Conservation (phyloP, 805 yeast species). For the Lipomyces spencermartinsiae region DNA sequence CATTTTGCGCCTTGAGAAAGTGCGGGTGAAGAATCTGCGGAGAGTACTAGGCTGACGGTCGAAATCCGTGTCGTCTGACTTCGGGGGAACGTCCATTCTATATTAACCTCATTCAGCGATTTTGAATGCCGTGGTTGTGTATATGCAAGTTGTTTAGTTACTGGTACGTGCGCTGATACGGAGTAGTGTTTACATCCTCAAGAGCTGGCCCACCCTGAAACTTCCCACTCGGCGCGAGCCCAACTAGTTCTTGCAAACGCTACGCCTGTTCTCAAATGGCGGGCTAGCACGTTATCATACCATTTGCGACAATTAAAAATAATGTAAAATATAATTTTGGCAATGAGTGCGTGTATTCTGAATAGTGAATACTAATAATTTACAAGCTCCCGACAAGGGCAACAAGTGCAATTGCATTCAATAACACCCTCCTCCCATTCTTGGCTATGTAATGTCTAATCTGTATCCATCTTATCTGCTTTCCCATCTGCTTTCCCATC, state of each 20-base stretch:
- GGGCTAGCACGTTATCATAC: background rate
- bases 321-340: background rate
- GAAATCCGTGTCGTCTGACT: background rate
- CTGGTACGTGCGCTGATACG: background rate
- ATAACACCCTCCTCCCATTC: background rate
- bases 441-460: constrained; percentile 10
- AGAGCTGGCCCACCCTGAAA: background rate
- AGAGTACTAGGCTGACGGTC: background rate
- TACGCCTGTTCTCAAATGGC: background rate
- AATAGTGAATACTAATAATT: constrained; percentile 1
- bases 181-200: background rate
- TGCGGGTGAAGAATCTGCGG: constrained; percentile 21
- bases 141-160: background rate
- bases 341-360: background rate
- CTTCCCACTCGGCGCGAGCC: background rate
- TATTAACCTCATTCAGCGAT: background rate
- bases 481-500: constrained; percentile 24
- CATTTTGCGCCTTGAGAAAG: constrained; percentile 20
- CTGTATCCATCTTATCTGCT: constrained; percentile 35
- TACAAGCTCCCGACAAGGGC: background rate
- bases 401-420: background rate
- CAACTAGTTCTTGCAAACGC: too few species aligned
- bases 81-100: background rate
- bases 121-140: background rate
- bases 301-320: background rate